A percentile compares a stretch with the other conserved stretches of the same genome.
Evolutionary conservation across 2,329 filamentous ascomycete genomes (phyloP).

Genomic region (Aspergillus eucalypticola): DNA sequence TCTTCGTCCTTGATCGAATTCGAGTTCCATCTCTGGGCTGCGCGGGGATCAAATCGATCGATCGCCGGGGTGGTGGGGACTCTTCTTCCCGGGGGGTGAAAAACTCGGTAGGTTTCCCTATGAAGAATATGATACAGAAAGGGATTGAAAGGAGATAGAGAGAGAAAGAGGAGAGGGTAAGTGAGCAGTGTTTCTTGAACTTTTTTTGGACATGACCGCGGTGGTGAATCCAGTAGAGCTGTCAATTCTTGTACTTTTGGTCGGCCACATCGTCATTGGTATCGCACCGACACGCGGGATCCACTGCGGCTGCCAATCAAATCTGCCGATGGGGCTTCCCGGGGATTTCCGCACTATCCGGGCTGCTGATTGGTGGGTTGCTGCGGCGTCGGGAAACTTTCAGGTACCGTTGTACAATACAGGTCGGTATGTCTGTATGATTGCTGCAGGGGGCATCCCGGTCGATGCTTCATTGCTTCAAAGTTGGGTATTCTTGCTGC

Average conservation of each 20-base stretch:
- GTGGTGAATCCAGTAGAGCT: constrained; percentile 15
- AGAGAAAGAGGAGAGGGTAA: background rate
- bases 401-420: background rate
- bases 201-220: background rate
- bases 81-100: background rate
- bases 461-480: background rate
- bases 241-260: constrained; percentile 18
- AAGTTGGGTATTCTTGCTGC: background rate
- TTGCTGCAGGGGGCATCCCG: background rate
- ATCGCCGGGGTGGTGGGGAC: background rate
- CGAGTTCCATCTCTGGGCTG: background rate
- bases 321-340: background rate
- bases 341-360: background rate
- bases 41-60: background rate
- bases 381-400: background rate
- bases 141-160: background rate
- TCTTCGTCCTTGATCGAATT: background rate
- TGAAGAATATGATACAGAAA: background rate
- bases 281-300: background rate
- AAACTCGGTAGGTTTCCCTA: no score
- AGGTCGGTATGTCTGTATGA: background rate
- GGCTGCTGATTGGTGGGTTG: background rate
- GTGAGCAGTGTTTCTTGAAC: background rate
- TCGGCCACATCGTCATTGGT: constrained; percentile 1
- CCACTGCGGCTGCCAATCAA: background rate